A percentile compares a stretch with the other conserved stretches of the same genome.
Conservation (phyloP, 495 filamentous ascomycete species). For the Penicillium nucicola region DNA sequence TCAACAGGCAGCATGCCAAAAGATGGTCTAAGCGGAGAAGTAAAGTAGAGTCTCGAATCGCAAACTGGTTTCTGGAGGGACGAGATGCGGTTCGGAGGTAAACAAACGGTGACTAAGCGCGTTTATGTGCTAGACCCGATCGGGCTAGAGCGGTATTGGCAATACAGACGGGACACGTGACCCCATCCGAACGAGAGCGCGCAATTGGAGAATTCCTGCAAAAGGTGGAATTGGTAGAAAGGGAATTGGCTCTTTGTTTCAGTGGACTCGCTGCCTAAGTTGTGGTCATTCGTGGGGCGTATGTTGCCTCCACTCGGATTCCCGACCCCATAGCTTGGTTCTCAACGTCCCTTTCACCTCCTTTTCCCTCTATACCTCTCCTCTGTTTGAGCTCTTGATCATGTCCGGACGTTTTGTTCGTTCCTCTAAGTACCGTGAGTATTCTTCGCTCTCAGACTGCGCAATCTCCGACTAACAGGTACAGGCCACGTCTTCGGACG, state of each 20-base stretch:
- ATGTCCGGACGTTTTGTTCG: constrained; percentile 99
- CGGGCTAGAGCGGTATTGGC: constrained; percentile 14
- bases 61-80: constrained; percentile 39
- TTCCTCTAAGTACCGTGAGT: constrained; percentile 97
- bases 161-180: constrained; percentile 17
- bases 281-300: constrained; percentile 1
- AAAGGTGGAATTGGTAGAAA: no score
- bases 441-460: constrained; percentile 5
- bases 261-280: neutral
- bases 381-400: constrained; percentile 13
- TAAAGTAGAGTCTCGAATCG: constrained; percentile 4
- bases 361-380: constrained; percentile 10
- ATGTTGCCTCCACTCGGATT: constrained; percentile 24
- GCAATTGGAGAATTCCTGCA: no score
- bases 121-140: constrained; percentile 5
- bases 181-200: neutral
- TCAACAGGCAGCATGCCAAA: constrained; percentile 7
- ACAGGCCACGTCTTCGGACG: constrained; percentile 97
- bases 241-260: neutral
- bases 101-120: constrained; percentile 39
- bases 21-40: neutral
- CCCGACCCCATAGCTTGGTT: constrained; percentile 25
- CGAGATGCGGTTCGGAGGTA: constrained; percentile 23
- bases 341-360: constrained; percentile 18
- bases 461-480: constrained; percentile 24